Base-by-base conservation (phyloP, 2,329 filamentous ascomycete genomes). In the Sporothrix brunneoviolacea region DNA sequence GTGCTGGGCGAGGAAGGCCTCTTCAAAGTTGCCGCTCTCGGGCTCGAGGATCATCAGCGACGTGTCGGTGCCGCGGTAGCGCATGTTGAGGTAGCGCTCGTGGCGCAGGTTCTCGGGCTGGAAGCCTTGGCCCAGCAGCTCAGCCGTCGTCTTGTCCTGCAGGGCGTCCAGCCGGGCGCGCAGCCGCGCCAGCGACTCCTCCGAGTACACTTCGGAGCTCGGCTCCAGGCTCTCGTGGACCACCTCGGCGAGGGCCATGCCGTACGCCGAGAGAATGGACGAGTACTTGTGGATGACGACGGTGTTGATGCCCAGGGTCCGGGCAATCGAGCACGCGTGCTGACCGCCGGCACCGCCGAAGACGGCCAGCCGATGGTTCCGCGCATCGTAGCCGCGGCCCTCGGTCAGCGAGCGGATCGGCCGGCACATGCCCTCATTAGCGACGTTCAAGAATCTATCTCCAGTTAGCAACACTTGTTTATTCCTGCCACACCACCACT, bases 341-440 rank as follows among this genome's bases (percentile, higher is more conserved):
- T 95, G 90, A 0, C 90, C 90, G 42, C 91, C 91, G 0, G 91
- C 91, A 52, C 91, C 91, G 36, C 91, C 91, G 66, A 96, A 96
- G 0, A 88, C 93, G 0, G 90, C 90, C 27, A 96, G 75, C n/a
- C 88, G 75, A 65, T 95, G 91, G 57, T 87, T 88, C 1, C 86
- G 88, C 0, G 90, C 91, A 62, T 95, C 90, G 56, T 93, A 88
- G 0, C 91, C 91, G 64, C 91, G 88, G n/a, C 90, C 90, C 66
- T 96, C 91, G 0, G 91, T 95, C 56, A 95, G 77, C 27, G 88
- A 91, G 28, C 91, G 78, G 55, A 96, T 96, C 0, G 91, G 91
- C 28, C 90, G 43, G 15, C 78, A 80, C 83, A 87, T 86, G 3
- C 80, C 78, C 65, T 84, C 82, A 56, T 86, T 85, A 4, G 83